A percentile compares a stretch with the other conserved stretches of the same genome.
These are phyloP conservation scores for Mycena belliarum DNA, from an alignment of 768 basidiomycete species.

Conservation along the genomic window DNA sequence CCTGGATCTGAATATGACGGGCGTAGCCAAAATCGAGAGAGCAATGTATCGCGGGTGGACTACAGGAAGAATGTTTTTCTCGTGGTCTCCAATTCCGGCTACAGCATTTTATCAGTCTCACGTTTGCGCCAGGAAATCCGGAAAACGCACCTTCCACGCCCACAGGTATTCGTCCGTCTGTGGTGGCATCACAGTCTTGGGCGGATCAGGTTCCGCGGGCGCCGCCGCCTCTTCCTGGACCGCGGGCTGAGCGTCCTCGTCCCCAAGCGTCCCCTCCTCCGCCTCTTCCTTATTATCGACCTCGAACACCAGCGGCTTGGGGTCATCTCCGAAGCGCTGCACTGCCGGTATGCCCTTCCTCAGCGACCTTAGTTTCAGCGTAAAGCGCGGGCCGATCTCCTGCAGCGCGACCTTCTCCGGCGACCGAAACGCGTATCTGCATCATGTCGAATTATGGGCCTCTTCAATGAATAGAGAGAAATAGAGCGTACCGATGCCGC, in stretches of 20 bases:
- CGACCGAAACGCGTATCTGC: slow-evolving; percentile 91
- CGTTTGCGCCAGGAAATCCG: neutral
- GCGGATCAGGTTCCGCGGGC: neutral
- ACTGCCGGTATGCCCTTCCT: slow-evolving; percentile 88
- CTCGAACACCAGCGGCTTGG: slow-evolving; percentile 57
- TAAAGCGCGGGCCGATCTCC: slow-evolving; percentile 97
- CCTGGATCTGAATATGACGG: no score
- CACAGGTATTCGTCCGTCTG: slow-evolving; percentile 81
- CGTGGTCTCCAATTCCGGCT: slow-evolving; percentile 94
- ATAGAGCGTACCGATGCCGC: slow-evolving; percentile 73
- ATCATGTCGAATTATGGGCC: neutral
- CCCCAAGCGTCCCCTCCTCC: slow-evolving; percentile 27
- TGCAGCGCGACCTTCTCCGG: slow-evolving; percentile 90
- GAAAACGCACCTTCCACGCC: slow-evolving; percentile 80
- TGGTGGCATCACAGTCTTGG: slow-evolving; percentile 49
- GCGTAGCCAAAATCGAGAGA: neutral
- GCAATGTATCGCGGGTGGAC: slow-evolving; percentile 2
- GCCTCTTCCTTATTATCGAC: slow-evolving; percentile 38
- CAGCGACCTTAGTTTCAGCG: slow-evolving; percentile 87
- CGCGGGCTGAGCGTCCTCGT: slow-evolving; percentile 5
- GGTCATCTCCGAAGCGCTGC: slow-evolving; percentile 62
- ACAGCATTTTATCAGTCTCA: slow-evolving; percentile 15
- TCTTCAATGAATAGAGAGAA: neutral
- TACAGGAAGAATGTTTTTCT: slow-evolving; percentile 90
- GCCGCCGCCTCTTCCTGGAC: neutral